phyloP scores from a whole-genome alignment of 1,139 yeast species.

The Kodamaea derodonti region DNA sequence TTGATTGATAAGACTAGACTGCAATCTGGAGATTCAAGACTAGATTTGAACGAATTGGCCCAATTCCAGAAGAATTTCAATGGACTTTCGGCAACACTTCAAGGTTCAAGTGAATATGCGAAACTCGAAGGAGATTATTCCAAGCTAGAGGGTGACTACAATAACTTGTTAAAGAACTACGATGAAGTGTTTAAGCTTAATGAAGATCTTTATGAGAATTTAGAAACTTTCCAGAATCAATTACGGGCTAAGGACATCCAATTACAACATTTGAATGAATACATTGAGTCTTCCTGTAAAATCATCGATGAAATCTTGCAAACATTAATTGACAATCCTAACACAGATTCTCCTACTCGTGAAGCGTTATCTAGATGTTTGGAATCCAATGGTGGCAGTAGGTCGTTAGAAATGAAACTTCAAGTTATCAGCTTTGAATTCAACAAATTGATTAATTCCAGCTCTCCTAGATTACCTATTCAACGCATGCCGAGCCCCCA shows the following conservation, averaged over 20 bases:
- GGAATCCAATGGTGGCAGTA: conserved; percentile 9
- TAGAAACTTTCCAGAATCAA: conserved; percentile 34
- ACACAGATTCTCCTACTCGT: conserved; percentile 16
- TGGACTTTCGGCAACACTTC: conserved; percentile 13
- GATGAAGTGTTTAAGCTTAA: conserved; percentile 36
- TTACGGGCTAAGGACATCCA: conserved; percentile 24
- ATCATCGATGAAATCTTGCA: conserved; percentile 22
- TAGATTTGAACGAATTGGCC: conserved; percentile 22
- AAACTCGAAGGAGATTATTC: conserved; percentile 14
- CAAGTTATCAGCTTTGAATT: conserved; percentile 24
- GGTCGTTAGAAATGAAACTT: conserved; percentile 22
- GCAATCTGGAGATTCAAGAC: conserved; percentile 8
- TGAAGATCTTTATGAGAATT: conserved; percentile 35
- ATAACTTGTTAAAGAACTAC: conserved; percentile 24
- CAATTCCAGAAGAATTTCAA: conserved; percentile 21
- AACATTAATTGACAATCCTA: conserved; percentile 18
- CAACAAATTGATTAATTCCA: conserved; percentile 8
- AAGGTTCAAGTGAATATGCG: conserved; percentile 5
- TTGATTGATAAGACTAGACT: conserved; percentile 26
- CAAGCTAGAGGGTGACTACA: conserved; percentile 15
- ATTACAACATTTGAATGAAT: conserved; percentile 14
- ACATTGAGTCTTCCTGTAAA: conserved; percentile 15
- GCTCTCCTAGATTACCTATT: conserved; percentile 2
- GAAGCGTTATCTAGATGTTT: conserved; percentile 18
- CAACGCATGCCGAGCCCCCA: conserved; percentile 15